These are phyloP conservation scores for Terfezia boudieri DNA, from an alignment of 495 filamentous ascomycete genomes.

Conservation along the genomic window DNA sequence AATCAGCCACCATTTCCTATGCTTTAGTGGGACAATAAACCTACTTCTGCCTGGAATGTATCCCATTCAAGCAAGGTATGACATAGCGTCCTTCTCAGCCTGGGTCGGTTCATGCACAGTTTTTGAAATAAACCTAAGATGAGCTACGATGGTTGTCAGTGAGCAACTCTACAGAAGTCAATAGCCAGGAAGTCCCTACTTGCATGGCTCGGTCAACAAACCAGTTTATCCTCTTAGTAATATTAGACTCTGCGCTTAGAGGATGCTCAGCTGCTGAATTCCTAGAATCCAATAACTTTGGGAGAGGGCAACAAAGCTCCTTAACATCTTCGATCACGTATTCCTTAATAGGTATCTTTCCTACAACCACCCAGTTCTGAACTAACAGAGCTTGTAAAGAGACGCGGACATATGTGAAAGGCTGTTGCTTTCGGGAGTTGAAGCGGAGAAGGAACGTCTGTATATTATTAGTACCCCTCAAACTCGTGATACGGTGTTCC, in stretches of 20 bases:
- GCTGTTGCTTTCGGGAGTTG: constrained; percentile 31
- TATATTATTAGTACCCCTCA: too few species aligned
- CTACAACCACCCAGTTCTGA: constrained; percentile 41
- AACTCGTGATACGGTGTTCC: too few species aligned
- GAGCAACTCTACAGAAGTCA: background rate
- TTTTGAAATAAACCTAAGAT: constrained; percentile 65
- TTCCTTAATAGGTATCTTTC: constrained; percentile 42
- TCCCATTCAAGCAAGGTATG: constrained; percentile 73
- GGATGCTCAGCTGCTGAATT: constrained; percentile 59
- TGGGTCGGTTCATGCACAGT: constrained; percentile 73
- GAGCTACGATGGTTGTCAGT: constrained; percentile 26
- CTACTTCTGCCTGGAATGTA: constrained; percentile 52
- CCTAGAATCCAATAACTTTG: constrained; percentile 42
- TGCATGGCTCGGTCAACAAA: constrained; percentile 53
- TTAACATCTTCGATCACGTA: constrained; percentile 60
- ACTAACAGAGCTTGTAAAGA: constrained; percentile 59
- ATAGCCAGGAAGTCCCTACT: constrained; percentile 18
- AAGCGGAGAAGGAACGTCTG: background rate
- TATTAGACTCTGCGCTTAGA: constrained; percentile 51
- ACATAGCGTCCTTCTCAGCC: constrained; percentile 59
- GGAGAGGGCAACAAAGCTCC: constrained; percentile 50
- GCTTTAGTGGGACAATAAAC: constrained; percentile 1
- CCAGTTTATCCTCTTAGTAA: constrained; percentile 52
- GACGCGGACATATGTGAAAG: constrained; percentile 62
- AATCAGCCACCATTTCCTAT: background rate